These are phyloP conservation scores for Pseudopyricularia javanii DNA, from an alignment of 2,329 filamentous ascomycete genomes.

Conservation along the genomic window DNA sequence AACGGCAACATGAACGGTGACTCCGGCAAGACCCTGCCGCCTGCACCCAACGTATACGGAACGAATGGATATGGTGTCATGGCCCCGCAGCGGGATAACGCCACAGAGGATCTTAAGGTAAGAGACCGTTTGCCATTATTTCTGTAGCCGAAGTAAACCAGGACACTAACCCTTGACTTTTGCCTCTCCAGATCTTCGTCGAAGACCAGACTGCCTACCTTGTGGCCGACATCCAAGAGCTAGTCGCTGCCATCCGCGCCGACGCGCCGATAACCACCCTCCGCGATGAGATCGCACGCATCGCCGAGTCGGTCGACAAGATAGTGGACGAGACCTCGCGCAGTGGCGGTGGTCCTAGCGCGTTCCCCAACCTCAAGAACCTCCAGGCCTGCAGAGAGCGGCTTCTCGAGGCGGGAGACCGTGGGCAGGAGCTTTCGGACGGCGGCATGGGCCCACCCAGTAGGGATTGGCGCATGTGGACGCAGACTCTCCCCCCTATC, in stretches of 20 bases:
- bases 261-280: constrained; percentile 53
- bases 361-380: constrained; percentile 23
- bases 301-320: constrained; percentile 57
- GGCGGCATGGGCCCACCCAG: constrained; percentile 37
- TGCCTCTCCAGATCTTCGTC: constrained; percentile 51
- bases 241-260: constrained; percentile 60
- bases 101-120: constrained; percentile 37
- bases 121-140: background rate
- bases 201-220: constrained; percentile 72
- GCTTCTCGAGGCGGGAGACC: constrained; percentile 50
- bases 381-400: constrained; percentile 52
- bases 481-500: constrained; percentile 63
- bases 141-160: too few relatives aligned
- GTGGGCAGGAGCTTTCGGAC: constrained; percentile 45
- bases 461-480: constrained; percentile 50
- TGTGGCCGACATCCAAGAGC: constrained; percentile 69
- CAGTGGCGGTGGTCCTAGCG: constrained; percentile 23
- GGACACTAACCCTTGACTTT: background rate
- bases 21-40: constrained; percentile 15
- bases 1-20: constrained; percentile 11
- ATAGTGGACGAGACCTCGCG: constrained; percentile 55
- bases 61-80: constrained; percentile 1
- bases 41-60: constrained; percentile 26
- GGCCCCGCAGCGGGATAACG: constrained; percentile 23
- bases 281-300: constrained; percentile 56